Percentiles rank a stretch among this genome's conserved stretches.
Evolutionary conservation across 179 eudicot species (phyloP).

Genomic region (Monotropa hypopitys): DNA sequence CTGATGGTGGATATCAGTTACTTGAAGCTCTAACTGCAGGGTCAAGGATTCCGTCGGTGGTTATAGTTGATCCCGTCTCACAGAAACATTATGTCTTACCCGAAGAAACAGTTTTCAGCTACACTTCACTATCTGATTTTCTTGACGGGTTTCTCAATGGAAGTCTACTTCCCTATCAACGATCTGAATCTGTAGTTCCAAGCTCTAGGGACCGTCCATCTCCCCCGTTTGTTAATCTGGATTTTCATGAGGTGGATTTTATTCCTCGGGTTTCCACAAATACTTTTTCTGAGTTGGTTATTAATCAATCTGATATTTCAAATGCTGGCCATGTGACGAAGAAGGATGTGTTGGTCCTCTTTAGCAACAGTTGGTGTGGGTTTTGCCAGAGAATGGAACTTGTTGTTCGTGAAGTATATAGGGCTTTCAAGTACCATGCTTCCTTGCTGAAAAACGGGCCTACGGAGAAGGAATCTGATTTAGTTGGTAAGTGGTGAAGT

Average conservation of each 20-base stretch:
- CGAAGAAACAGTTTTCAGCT: slow-evolving; percentile 29
- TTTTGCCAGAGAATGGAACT: slow-evolving; percentile 87
- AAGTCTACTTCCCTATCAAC: slow-evolving; percentile 55
- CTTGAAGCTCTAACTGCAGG: slow-evolving; percentile 51
- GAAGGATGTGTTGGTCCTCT: slow-evolving; percentile 67
- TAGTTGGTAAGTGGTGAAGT: slow-evolving; percentile 31
- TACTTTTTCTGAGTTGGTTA: slow-evolving; percentile 54
- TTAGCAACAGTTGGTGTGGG: slow-evolving; percentile 82
- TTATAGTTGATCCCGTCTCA: slow-evolving; percentile 56
- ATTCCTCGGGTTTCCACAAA: slow-evolving; percentile 51
- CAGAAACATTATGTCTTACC: slow-evolving; percentile 60
- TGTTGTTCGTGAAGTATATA: slow-evolving; percentile 71
- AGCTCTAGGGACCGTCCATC: slow-evolving; percentile 28
- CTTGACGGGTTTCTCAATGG: slow-evolving; percentile 49
- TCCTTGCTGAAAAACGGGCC: slow-evolving; percentile 24
- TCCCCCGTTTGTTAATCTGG: slow-evolving; percentile 78
- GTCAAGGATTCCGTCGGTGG: slow-evolving; percentile 47
- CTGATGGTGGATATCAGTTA: slow-evolving; percentile 54
- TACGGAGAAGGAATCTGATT: slow-evolving; percentile 17
- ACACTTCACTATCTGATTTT: slow-evolving; percentile 34
- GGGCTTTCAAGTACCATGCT: slow-evolving; percentile 44
- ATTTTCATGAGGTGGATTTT: slow-evolving; percentile 62
- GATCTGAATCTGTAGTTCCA: slow-evolving; percentile 31
- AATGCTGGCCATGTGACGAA: slow-evolving; percentile 30
- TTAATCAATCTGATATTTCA: slow-evolving; percentile 28